Conservation (phyloP, 73 alveolate genomes). For the Urostyla sp. region DNA sequence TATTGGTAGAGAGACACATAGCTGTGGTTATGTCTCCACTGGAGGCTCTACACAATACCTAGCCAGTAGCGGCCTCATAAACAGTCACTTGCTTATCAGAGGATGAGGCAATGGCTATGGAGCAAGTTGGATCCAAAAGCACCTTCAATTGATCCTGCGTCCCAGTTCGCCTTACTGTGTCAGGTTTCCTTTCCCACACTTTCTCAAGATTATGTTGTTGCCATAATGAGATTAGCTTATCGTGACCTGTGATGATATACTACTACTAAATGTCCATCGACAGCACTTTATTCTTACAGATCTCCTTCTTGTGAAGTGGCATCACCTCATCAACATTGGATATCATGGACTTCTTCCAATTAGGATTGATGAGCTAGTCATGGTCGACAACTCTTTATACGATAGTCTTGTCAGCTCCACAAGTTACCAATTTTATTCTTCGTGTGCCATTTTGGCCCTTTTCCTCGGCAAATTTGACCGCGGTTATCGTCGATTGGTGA, state of each 20-base stretch:
- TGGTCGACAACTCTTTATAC: slow-evolving; percentile 63
- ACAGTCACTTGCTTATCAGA: slow-evolving; percentile 65
- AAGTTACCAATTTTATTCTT: slow-evolving; percentile 67
- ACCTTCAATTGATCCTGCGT: slow-evolving; percentile 43
- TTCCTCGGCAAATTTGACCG: slow-evolving; percentile 73
- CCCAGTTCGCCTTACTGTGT: slow-evolving; percentile 15
- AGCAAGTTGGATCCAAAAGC: slow-evolving; percentile 20
- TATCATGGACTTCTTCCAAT: slow-evolving; percentile 51
- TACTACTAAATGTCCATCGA: slow-evolving; percentile 46
- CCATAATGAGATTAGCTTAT: slow-evolving; percentile 11
- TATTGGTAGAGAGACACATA: slow-evolving; percentile 74
- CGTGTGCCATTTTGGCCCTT: slow-evolving; percentile 25
- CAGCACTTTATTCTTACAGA: slow-evolving; percentile 24
- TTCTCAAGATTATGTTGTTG: slow-evolving; percentile 37
- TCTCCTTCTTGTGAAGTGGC: slow-evolving; percentile 51
- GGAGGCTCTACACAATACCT: slow-evolving; percentile 53
- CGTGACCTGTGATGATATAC: slow-evolving; percentile 44
- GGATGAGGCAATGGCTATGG: slow-evolving; percentile 1
- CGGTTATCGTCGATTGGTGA: slow-evolving; percentile 80
- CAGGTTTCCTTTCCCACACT: slow-evolving; percentile 44
- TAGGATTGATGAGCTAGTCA: background rate
- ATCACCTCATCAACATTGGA: slow-evolving; percentile 25
- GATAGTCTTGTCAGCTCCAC: slow-evolving; percentile 83
- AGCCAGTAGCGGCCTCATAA: slow-evolving; percentile 62
- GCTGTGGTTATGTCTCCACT: slow-evolving; percentile 76